A percentile compares a stretch with the other conserved stretches of the same genome.
These are phyloP conservation scores for Calonectria honghensis DNA, from an alignment of 2,329 filamentous ascomycete species.

Conservation along the genomic window DNA sequence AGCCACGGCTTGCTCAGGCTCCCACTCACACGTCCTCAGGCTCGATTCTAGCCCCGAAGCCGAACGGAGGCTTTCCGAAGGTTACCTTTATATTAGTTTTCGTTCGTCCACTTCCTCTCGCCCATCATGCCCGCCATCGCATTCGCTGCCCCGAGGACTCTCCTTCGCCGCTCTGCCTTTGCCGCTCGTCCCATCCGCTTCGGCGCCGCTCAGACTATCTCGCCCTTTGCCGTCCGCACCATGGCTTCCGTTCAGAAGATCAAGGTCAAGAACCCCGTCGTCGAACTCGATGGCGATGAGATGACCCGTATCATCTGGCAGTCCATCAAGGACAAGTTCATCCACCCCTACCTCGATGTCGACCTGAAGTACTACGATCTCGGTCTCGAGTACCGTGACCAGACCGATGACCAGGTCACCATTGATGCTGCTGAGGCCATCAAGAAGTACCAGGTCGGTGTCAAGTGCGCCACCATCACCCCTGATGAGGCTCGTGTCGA, in stretches of 20 bases:
- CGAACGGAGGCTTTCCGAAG: slow-evolving; percentile 43
- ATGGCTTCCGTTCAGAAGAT: slow-evolving; percentile 85
- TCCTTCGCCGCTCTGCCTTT: slow-evolving; percentile 56
- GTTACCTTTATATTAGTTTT: slow-evolving; percentile 53
- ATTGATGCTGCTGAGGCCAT: slow-evolving; percentile 96
- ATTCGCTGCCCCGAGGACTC: slow-evolving; percentile 56
- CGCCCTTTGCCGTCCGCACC: slow-evolving; percentile 79
- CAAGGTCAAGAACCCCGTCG: slow-evolving; percentile 99
- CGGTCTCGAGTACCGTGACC: slow-evolving; percentile 93
- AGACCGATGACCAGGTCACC: slow-evolving; percentile 98
- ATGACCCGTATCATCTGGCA: slow-evolving; percentile 99
- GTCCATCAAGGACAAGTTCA: slow-evolving; percentile 99
- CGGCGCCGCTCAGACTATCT: slow-evolving; percentile 61
- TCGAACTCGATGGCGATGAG: slow-evolving; percentile 95
- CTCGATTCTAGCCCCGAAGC: slow-evolving; percentile 34
- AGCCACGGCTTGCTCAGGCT: slow-evolving; percentile 40
- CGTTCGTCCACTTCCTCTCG: slow-evolving; percentile 48
- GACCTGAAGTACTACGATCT: slow-evolving; percentile 99
- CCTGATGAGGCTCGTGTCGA: slow-evolving; percentile 97
- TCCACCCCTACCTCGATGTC: slow-evolving; percentile 95
- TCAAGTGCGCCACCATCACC: slow-evolving; percentile 99
- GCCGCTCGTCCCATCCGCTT: slow-evolving; percentile 60
- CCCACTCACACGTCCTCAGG: slow-evolving; percentile 36
- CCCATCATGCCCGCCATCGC: slow-evolving; percentile 57
- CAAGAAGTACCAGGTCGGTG: slow-evolving; percentile 98